These are phyloP conservation scores for Marasmius tenuissimus DNA, from an alignment of 1,284 basidiomycete species.

Conservation along the genomic window DNA sequence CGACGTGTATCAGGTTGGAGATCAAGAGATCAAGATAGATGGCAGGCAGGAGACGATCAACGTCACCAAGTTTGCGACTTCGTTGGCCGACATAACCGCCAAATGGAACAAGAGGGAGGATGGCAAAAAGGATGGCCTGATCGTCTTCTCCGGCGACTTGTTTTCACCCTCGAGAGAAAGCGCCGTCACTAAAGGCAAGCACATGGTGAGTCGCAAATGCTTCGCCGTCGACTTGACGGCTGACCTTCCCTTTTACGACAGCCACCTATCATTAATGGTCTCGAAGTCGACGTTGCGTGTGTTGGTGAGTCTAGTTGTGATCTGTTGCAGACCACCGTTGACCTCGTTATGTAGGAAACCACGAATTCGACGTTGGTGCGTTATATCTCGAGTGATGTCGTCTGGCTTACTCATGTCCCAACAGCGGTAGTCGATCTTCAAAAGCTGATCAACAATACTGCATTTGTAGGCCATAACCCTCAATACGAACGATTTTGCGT, in stretches of 20 bases:
- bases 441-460: conserved; percentile 36
- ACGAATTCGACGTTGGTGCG: conserved; percentile 60
- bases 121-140: conserved; percentile 8
- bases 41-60: conserved; percentile 14
- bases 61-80: conserved; percentile 17
- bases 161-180: conserved; percentile 18
- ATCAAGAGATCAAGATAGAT: conserved; percentile 10
- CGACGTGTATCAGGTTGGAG: conserved; percentile 19
- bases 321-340: background rate
- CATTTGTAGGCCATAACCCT: conserved; percentile 45
- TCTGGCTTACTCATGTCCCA: background rate
- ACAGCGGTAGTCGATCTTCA: conserved; percentile 22
- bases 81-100: conserved; percentile 8
- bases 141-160: conserved; percentile 18
- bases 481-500: conserved; percentile 14
- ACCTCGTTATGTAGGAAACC: conserved; percentile 45
- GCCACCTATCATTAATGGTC: background rate
- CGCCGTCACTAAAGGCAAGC: conserved; percentile 15
- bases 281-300: background rate
- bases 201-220: conserved; percentile 10
- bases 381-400: background rate
- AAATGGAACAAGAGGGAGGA: conserved; percentile 9
- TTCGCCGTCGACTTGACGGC: background rate
- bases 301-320: background rate
- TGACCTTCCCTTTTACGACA: background rate